Percentiles rank a stretch among this genome's conserved stretches.
Conservation (phyloP, 2,329 filamentous ascomycete species). For the Lachnellula arida region DNA sequence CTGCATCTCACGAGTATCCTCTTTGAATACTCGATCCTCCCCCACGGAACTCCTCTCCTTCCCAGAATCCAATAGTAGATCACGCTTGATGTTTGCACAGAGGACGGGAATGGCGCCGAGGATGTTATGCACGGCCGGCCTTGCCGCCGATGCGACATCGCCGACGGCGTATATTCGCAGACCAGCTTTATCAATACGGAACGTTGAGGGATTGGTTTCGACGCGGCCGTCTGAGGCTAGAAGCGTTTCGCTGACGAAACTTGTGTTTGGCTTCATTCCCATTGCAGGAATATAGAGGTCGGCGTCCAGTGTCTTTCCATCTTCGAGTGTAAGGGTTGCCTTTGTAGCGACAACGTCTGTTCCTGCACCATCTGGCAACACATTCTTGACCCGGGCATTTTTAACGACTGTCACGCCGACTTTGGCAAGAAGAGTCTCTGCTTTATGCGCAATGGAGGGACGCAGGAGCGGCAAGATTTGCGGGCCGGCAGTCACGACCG, state of each 20-base stretch:
- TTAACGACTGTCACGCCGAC: slow-evolving; percentile 46
- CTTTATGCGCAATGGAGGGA: slow-evolving; percentile 35
- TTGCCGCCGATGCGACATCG: slow-evolving; percentile 38
- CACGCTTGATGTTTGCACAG: slow-evolving; percentile 44
- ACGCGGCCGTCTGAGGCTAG: slow-evolving; percentile 36
- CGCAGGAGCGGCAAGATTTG: slow-evolving; percentile 40
- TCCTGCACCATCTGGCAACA: slow-evolving; percentile 31
- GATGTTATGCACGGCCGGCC: slow-evolving; percentile 40
- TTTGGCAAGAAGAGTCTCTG: slow-evolving; percentile 38
- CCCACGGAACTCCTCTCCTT: slow-evolving; percentile 13
- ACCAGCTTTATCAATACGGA: slow-evolving; percentile 36
- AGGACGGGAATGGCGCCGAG: slow-evolving; percentile 39
- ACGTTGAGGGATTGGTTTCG: slow-evolving; percentile 34
- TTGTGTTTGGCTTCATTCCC: slow-evolving; percentile 39
- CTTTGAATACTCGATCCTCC: slow-evolving; percentile 35
- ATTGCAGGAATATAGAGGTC: slow-evolving; percentile 46
- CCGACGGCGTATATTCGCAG: slow-evolving; percentile 43
- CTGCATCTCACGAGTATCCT: slow-evolving; percentile 42
- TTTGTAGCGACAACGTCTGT: slow-evolving; percentile 24
- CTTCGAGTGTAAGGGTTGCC: slow-evolving; percentile 36
- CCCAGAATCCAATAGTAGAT: slow-evolving; percentile 38
- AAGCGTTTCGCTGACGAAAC: slow-evolving; percentile 33
- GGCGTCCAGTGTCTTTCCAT: slow-evolving; percentile 36
- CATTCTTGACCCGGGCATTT: slow-evolving; percentile 34
- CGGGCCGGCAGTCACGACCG: slow-evolving; percentile 37